phyloP scores from a whole-genome alignment of 2,329 filamentous ascomycete genomes.

The Scleromitrula shiraiana region DNA sequence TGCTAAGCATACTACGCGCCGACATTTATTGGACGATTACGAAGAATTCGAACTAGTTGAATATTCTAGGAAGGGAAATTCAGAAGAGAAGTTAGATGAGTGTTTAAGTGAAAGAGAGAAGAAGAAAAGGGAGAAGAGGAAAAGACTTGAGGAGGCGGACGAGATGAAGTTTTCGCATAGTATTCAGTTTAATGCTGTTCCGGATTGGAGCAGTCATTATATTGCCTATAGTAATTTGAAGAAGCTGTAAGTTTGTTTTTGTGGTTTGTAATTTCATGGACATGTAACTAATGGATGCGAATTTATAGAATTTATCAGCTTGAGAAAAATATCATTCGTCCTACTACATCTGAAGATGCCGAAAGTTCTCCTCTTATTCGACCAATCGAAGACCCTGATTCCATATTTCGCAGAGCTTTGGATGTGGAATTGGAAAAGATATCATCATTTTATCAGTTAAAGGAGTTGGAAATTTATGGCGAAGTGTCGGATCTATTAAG shows the following conservation, averaged over 20 bases:
- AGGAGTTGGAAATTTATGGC: slow-evolving; percentile 78
- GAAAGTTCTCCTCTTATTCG: slow-evolving; percentile 80
- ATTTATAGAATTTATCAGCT: slow-evolving; percentile 76
- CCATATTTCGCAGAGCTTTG: slow-evolving; percentile 71
- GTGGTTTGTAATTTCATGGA: background rate
- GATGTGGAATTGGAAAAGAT: slow-evolving; percentile 93
- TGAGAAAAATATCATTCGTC: slow-evolving; percentile 71
- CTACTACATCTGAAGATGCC: slow-evolving; percentile 53
- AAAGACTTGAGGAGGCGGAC: slow-evolving; percentile 63
- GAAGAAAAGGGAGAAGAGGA: slow-evolving; percentile 56
- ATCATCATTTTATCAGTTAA: slow-evolving; percentile 78
- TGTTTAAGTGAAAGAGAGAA: slow-evolving; percentile 12
- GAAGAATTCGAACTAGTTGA: slow-evolving; percentile 28
- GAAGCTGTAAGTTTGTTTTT: slow-evolving; percentile 64
- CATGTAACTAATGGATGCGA: background rate
- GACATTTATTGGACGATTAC: slow-evolving; percentile 12
- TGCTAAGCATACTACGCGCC: background rate
- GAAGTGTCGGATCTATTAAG: slow-evolving; percentile 71
- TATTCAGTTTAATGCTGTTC: slow-evolving; percentile 98
- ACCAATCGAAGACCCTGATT: slow-evolving; percentile 62
- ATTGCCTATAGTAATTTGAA: slow-evolving; percentile 98
- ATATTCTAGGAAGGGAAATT: slow-evolving; percentile 7
- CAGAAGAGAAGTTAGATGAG: background rate
- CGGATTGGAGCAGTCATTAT: slow-evolving; percentile 98
- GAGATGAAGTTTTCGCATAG: slow-evolving; percentile 99